phyloP scores from a whole-genome alignment of 1,284 basidiomycete genomes.

The Rhizoctonia solani region DNA sequence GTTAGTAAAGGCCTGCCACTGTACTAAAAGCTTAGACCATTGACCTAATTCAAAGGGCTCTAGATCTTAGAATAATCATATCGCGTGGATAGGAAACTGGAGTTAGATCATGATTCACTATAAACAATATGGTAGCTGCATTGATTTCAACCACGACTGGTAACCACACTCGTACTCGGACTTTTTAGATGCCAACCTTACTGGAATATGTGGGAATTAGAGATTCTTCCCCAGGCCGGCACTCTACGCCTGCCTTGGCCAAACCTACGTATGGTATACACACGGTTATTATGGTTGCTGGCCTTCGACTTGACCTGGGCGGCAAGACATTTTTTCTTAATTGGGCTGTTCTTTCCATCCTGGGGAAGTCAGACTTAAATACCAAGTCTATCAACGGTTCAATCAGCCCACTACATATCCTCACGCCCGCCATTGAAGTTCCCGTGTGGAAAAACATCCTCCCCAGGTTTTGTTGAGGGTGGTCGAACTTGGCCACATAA shows the following conservation, averaged over 20 bases:
- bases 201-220: background rate
- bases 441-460: background rate
- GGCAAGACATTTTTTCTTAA: background rate
- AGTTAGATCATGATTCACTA: too few species aligned
- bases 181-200: too few species aligned
- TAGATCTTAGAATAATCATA: too few species aligned
- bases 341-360: background rate
- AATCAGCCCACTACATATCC: background rate
- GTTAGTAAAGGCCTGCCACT: too few species aligned
- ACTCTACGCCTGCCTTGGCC: background rate
- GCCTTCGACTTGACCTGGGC: conserved; percentile 6
- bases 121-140: too few species aligned
- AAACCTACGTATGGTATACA: background rate
- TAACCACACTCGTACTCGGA: too few species aligned
- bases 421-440: background rate
- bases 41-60: too few species aligned
- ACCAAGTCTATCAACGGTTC: background rate
- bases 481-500: conserved; percentile 12
- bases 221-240: background rate
- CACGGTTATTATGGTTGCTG: background rate
- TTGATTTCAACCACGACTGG: too few species aligned
- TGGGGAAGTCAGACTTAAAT: background rate
- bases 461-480: background rate
- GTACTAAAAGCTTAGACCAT: too few species aligned
- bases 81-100: too few species aligned